phyloP scores from a whole-genome alignment of 371 early-diverging fungal genomes.

The Funneliformis caledonium region DNA sequence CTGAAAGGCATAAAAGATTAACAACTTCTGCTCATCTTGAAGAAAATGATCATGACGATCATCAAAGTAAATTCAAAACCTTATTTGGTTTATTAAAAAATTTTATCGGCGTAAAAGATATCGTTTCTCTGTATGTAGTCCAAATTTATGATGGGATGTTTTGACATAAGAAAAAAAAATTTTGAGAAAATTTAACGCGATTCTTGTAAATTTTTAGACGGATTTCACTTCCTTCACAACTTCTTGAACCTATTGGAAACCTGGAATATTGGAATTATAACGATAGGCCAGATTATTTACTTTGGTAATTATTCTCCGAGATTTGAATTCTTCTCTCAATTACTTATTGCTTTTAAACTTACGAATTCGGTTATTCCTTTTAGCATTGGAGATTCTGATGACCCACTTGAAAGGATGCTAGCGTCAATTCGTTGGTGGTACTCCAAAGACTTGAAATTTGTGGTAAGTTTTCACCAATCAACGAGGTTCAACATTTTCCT shows the following conservation, averaged over 20 bases:
- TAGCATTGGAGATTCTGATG: conserved; percentile 62
- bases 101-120: conserved; percentile 64
- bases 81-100: conserved; percentile 62
- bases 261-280: conserved; percentile 79
- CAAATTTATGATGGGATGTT: not conserved
- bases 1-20: conserved; percentile 12
- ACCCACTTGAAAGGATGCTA: conserved; percentile 69
- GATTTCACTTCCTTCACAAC: conserved; percentile 68
- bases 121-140: conserved; percentile 58
- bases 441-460: conserved; percentile 68
- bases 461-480: conserved; percentile 41
- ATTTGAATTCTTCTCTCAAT: not conserved
- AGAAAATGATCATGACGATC: not conserved
- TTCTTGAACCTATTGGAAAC: conserved; percentile 71
- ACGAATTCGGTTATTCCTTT: not conserved
- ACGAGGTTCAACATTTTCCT: not conserved
- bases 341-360: not conserved
- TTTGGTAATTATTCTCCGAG: conserved; percentile 46
- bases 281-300: conserved; percentile 73
- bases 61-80: conserved; percentile 42
- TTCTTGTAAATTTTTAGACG: conserved; percentile 49
- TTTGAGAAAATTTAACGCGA: not conserved
- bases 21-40: conserved; percentile 18
- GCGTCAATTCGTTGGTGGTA: conserved; percentile 70
- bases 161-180: not conserved